A percentile compares a stretch with the other conserved stretches of the same genome.
Conservation (phyloP, 2,329 filamentous ascomycete genomes). For the Aspergillus sp. region DNA sequence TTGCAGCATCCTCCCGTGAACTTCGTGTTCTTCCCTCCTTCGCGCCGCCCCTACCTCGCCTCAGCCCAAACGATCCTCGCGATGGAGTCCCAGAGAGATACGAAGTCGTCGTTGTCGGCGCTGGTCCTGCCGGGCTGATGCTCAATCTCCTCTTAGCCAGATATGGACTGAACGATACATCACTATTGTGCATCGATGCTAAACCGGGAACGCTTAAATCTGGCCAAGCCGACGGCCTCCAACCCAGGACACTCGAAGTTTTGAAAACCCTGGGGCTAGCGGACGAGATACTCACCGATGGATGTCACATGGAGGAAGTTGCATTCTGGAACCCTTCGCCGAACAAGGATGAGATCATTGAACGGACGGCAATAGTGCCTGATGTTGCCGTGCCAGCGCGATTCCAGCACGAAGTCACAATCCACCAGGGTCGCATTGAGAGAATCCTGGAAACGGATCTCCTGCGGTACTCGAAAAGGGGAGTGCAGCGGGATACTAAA, state of each 20-base stretch:
- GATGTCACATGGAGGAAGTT: constrained; percentile 53
- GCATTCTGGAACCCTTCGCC: constrained; percentile 70
- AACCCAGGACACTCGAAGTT: constrained; percentile 48
- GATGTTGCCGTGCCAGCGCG: constrained; percentile 66
- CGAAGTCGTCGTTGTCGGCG: constrained; percentile 48
- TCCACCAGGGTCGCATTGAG: constrained; percentile 73
- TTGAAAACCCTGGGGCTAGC: constrained; percentile 45
- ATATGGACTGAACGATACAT: constrained; percentile 45
- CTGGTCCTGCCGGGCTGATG: constrained; percentile 48
- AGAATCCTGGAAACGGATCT: constrained; percentile 69
- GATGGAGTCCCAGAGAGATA: constrained; percentile 33
- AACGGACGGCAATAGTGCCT: constrained; percentile 58
- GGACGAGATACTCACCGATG: constrained; percentile 43
- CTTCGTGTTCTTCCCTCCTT: constrained; percentile 45
- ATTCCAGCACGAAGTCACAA: constrained; percentile 69
- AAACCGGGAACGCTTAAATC: constrained; percentile 43
- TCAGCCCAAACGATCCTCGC: constrained; percentile 34
- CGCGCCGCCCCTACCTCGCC: constrained; percentile 44
- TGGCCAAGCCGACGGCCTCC: constrained; percentile 48
- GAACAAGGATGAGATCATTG: constrained; percentile 56
- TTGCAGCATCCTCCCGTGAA: constrained; percentile 38
- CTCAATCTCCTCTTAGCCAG: constrained; percentile 46
- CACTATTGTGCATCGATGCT: constrained; percentile 47
- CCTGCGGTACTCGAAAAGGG: constrained; percentile 58
- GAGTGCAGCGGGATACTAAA: constrained; percentile 66